Conservation (phyloP, 345 rosid genomes). For the Citrus cavaleriei region DNA sequence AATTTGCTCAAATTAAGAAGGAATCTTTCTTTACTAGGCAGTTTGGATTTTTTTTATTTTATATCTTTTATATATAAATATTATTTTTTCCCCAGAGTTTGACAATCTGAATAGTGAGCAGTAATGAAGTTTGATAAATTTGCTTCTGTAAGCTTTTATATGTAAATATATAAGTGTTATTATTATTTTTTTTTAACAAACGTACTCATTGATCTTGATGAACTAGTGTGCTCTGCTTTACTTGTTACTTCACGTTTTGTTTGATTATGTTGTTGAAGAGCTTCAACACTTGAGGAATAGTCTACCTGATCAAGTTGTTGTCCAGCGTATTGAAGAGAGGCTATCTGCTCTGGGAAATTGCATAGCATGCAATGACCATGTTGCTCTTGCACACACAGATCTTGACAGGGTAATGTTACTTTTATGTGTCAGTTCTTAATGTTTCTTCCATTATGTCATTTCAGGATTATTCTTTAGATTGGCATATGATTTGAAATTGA, state of each 20-base stretch:
- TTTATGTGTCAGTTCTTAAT: background rate
- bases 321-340: constrained; percentile 87
- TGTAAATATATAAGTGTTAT: too few relatives aligned
- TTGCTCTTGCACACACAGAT: constrained; percentile 91
- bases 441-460: background rate
- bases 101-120: too few relatives aligned
- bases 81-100: too few relatives aligned
- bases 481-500: too few relatives aligned
- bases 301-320: constrained; percentile 86
- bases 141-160: too few relatives aligned
- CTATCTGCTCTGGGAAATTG: constrained; percentile 97
- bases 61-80: too few relatives aligned
- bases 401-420: constrained; percentile 54
- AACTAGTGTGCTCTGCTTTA: background rate
- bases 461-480: too few relatives aligned
- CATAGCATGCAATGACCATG: constrained; percentile 96
- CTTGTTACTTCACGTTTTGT: background rate
- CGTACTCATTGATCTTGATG: background rate
- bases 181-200: background rate
- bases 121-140: too few relatives aligned
- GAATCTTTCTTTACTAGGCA: too few relatives aligned
- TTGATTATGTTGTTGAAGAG: constrained; percentile 35
- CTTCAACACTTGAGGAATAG: constrained; percentile 95
- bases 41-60: too few relatives aligned
- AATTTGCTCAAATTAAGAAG: too few relatives aligned